Evolutionary conservation across 169 alveolate species (phyloP).

Genomic region (Cryptosporidium ryanae): DNA sequence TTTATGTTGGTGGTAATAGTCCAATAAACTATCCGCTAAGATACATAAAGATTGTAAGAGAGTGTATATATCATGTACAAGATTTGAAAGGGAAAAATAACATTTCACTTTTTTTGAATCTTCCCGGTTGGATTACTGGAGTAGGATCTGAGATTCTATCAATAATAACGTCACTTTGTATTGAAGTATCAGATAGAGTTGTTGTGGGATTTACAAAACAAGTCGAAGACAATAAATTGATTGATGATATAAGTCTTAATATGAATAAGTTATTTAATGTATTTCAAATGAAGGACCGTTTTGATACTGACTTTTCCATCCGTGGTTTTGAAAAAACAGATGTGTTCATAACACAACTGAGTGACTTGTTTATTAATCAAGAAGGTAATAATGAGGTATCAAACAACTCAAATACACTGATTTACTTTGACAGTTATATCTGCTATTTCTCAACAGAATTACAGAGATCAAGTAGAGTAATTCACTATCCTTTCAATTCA

Average conservation of each 20-base stretch:
- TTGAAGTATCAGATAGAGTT: conserved; percentile 28
- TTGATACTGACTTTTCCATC: conserved; percentile 5
- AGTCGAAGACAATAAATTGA: not conserved
- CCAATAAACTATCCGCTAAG: conserved; percentile 46
- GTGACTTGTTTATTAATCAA: conserved; percentile 13
- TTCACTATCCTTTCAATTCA: conserved; percentile 39
- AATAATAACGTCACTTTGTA: conserved; percentile 42
- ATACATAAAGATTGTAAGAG: conserved; percentile 31
- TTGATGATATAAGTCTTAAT: not conserved
- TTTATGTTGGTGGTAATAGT: conserved; percentile 64
- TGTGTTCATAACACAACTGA: conserved; percentile 23
- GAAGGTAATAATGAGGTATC: not conserved
- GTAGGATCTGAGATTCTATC: conserved; percentile 56
- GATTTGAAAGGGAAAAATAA: conserved; percentile 13
- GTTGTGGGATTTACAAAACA: conserved; percentile 50
- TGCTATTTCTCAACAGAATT: not conserved
- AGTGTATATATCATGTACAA: conserved; percentile 35
- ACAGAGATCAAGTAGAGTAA: not conserved
- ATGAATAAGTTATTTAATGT: not conserved
- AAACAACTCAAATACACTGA: conserved; percentile 22
- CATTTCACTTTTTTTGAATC: conserved; percentile 21
- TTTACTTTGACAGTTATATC: conserved; percentile 40
- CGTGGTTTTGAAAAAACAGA: not conserved
- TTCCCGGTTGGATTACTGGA: conserved; percentile 74
- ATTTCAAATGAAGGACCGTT: not conserved